phyloP scores from a whole-genome alignment of 441 rosid genomes.

The Oxalis stricta region DNA sequence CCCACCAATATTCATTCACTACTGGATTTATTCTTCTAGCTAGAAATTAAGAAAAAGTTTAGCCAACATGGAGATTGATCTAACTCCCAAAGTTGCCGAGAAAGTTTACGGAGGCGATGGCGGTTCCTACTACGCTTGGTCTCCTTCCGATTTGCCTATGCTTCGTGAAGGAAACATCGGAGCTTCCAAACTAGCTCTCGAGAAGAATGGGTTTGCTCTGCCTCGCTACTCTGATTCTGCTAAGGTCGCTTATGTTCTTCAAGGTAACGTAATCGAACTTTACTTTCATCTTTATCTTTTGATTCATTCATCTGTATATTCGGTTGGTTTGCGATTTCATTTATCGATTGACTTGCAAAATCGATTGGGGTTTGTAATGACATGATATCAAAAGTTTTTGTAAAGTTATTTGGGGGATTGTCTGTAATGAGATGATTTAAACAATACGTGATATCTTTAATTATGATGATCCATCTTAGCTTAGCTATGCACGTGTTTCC shows the following conservation, averaged over 20 bases:
- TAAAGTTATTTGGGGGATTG: too few species aligned
- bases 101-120: conserved; percentile 49
- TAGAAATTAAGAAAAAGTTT: too few species aligned
- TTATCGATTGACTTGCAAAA: background rate
- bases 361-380: too few species aligned
- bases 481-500: background rate
- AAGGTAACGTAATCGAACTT: conserved; percentile 29
- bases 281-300: background rate
- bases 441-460: too few species aligned
- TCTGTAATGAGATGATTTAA: too few species aligned
- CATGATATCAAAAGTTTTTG: too few species aligned
- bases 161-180: conserved; percentile 61
- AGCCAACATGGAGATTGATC: conserved; percentile 85
- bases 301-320: background rate
- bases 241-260: conserved; percentile 81
- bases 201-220: conserved; percentile 65
- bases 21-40: too few species aligned
- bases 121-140: conserved; percentile 73
- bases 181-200: conserved; percentile 67
- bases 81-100: conserved; percentile 57
- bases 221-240: conserved; percentile 78
- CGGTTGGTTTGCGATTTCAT: background rate
- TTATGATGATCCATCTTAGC: too few species aligned
- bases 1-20: too few species aligned
- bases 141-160: conserved; percentile 65